Conservation (phyloP, 2,329 filamentous ascomycete genomes). For the Phaeosphaeriaceae sp. region DNA sequence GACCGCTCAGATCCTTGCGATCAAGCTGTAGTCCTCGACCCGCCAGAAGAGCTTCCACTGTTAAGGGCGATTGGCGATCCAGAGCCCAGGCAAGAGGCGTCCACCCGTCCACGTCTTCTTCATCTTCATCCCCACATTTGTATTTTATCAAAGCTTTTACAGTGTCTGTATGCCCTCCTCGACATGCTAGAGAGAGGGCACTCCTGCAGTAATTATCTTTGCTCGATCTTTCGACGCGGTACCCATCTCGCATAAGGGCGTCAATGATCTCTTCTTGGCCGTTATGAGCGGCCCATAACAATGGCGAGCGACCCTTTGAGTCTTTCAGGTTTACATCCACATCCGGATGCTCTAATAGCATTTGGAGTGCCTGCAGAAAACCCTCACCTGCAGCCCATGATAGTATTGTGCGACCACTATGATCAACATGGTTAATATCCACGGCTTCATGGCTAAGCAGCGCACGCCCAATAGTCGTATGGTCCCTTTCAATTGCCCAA, state of each 20-base stretch:
- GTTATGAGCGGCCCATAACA: slow-evolving; percentile 40
- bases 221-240: slow-evolving; percentile 33
- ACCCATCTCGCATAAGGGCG: slow-evolving; percentile 29
- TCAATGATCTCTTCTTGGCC: slow-evolving; percentile 28
- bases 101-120: slow-evolving; percentile 44
- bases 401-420: slow-evolving; percentile 38
- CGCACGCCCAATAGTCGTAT: slow-evolving; percentile 25
- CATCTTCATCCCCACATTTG: slow-evolving; percentile 37
- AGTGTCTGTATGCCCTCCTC: slow-evolving; percentile 25
- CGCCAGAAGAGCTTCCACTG: slow-evolving; percentile 39
- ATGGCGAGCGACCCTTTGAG: slow-evolving; percentile 36
- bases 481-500: slow-evolving; percentile 37
- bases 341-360: slow-evolving; percentile 27
- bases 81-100: slow-evolving; percentile 48
- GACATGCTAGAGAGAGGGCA: slow-evolving; percentile 43
- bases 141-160: slow-evolving; percentile 38
- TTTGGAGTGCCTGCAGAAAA: slow-evolving; percentile 23
- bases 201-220: slow-evolving; percentile 41
- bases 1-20: slow-evolving; percentile 32
- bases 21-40: slow-evolving; percentile 40
- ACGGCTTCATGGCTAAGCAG: slow-evolving; percentile 30
- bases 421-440: slow-evolving; percentile 42
- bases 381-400: slow-evolving; percentile 47
- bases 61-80: slow-evolving; percentile 26
- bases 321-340: slow-evolving; percentile 40